Base-by-base conservation (phyloP, 106 monocot genomes). In the Alisma plantagoaquatica region DNA sequence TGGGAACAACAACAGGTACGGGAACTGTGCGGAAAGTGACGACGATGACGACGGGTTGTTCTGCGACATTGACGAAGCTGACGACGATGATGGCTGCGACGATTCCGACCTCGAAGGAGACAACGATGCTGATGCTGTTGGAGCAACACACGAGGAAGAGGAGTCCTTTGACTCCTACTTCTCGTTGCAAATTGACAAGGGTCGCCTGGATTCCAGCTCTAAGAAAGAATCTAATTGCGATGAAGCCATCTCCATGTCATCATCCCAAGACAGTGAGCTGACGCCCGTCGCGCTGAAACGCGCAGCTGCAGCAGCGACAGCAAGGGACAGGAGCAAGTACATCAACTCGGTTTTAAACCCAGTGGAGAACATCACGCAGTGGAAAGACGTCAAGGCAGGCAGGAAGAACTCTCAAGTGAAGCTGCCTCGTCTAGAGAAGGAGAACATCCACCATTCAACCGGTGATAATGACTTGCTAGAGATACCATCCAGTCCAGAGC, bases 131-230 rank as follows among this genome's bases (percentile, higher is more conserved):
- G 31, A 29, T 16, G 51, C 24, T 27, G 31, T 38, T 14, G 59
- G 54, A 2, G 29, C 24, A 41, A 77, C 72, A 12, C 76, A 85
- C 19, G 83, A 80, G 26, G 47, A 66, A 21, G 91, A 86, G 16
- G 91, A 92, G 43, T 81, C 81, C 0, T 92, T 75, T 7, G 86
- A 86, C 1, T 85, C 91, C 0, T 78, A 70, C 46, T 92, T 92
- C 51, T 82, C 86, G 8, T 54, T 81, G 22, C 71, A 65, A 12
- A 53, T 81, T 46, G 71, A 78, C 7, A 73, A 76, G 21, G 81
- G 75, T n/a, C 43, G 46, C 8, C 19, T 60, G 23, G 27, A 5
- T 18, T 54, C 50, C n/a, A n/a, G n/a, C n/a, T n/a, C n/a, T n/a
- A n/a, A n/a, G 5, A 51, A 65, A 24, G 84, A 90, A 27, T 64